Evolutionary conservation across 169 alveolate genomes (phyloP), one percentile per base, ranked within the genome.

Genomic region (Eimeria nieschulzi): DNA sequence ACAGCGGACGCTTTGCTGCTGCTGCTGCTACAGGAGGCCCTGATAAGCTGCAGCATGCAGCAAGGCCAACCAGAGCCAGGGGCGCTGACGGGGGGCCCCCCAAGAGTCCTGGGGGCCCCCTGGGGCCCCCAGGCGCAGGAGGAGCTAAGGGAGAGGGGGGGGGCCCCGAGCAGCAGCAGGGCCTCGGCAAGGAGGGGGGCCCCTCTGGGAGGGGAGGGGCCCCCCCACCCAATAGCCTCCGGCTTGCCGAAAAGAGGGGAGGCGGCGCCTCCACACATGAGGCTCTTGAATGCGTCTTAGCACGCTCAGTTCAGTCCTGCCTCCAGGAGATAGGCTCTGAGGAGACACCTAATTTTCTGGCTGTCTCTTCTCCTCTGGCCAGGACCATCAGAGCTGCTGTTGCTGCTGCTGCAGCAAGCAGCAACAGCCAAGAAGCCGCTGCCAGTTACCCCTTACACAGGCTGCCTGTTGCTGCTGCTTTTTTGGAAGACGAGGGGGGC

Each of bases 381-480:
- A 21, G 13, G 2, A 33, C 83, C 56, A 33, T 73, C 56, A 73
- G 46, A 51, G 83, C 83, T 12, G 83, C 83, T 13, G 83, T 73
- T 73, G 83, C 83, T 73, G 83, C 83, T 73, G 83, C 83, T 9
- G 83, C 83, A 6, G 83, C 83, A 2, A 73, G 83, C 61, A 8
- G n/a, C n/a, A n/a, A n/a, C n/a, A n/a, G 21, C 46, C 56, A 26
- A 15, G 83, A 73, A 25, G 46, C 83, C 19, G 83, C 25, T 33
- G 83, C 25, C 8, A 73, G 46, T 23, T 73, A 61, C 63, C 17
- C 63, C 15, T 3, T 33, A 5, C 83, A 56, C 21, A 6, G 63
- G 8, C 83, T 33, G 63, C 64, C 83, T 6, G 63, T 73, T 13
- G 25, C 33, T 64, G 73, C 73, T 9, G 25, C 33, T n/a, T 7